Evolutionary conservation across 2,329 filamentous ascomycete species (phyloP), one percentile per base, ranked within the genome.

Genomic region (Pseudogymnoascus sp.): DNA sequence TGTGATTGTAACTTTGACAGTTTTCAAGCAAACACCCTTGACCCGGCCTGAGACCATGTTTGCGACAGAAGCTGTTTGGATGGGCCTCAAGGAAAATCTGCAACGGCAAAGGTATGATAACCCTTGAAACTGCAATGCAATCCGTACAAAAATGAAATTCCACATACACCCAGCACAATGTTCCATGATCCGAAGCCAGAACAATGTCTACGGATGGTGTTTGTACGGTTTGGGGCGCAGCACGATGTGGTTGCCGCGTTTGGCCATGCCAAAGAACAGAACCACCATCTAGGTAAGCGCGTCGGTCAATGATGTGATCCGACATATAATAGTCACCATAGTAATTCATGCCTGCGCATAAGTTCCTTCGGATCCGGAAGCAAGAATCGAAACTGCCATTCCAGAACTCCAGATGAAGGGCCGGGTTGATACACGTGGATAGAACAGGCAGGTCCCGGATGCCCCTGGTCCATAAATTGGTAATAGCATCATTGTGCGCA

Each of bases 101-200:
- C 44, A 31, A 54, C 44, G 26, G 7, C 11, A 54, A 33, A 33
- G n/a, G 44, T 54, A 54, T 54, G 44, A 54, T 54, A 31, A 26
- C 13, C 44, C 44, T 54, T 54, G 26, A 54, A 54, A 54, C 44
- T 54, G 44, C 44, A 54, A 54, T 54, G 44, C 44, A 54, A 15
- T 17, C 44, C 44, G 44, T 54, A 33, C 15, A 29, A 44, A 54
- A 54, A 17, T 17, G 44, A 33, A 54, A 33, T 17, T 15, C 5
- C 17, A 17, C 26, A 31, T 54, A 54, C 44, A 31, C 11, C n/a
- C 9, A 54, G 10, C 26, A 54, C 26, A 31, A 54, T 54, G 44
- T 54, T 54, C 44, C 33, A 17, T 33, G 44, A 8, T 54, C 44
- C 44, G 26, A 31, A 54, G 44, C 44, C 26, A 54, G 44, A 54